These are phyloP conservation scores for Phalaenopsis aphrodite DNA, from an alignment of 106 monocot genomes.

Conservation along the genomic window DNA sequence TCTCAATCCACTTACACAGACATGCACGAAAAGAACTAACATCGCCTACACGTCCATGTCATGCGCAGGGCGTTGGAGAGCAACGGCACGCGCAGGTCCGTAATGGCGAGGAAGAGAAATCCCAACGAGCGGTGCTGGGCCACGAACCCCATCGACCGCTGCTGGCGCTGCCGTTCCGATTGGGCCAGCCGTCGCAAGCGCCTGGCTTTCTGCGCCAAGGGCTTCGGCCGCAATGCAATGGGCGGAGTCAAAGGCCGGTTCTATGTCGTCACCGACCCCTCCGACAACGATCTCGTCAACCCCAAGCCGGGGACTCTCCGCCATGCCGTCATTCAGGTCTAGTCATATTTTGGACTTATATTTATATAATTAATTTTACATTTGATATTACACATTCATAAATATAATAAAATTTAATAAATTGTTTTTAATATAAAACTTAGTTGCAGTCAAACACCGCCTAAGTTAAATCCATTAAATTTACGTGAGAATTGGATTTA, in stretches of 20 bases:
- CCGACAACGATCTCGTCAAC: conserved; percentile 19
- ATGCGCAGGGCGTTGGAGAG: conserved; percentile 2
- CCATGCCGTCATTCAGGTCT: conserved; percentile 29
- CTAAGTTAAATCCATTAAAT: no score
- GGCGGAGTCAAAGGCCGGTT: conserved; percentile 27
- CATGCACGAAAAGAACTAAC: background rate
- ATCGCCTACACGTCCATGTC: background rate
- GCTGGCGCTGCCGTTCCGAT: conserved; percentile 45
- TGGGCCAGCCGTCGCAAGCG: conserved; percentile 27
- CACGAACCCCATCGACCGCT: conserved; percentile 59
- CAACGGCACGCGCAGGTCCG: conserved; percentile 21
- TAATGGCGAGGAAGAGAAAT: background rate
- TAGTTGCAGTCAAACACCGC: no score
- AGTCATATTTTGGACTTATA: no score
- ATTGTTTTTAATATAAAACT: no score
- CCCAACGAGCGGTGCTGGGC: conserved; percentile 23
- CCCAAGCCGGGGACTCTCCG: conserved; percentile 57
- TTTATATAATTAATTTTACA: no score
- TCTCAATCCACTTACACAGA: no score
- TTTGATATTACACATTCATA: no score
- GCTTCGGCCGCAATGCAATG: conserved; percentile 20
- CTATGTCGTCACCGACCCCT: conserved; percentile 49
- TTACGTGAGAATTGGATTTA: no score
- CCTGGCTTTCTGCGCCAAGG: conserved; percentile 24
- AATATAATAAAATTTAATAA: no score